Evolutionary conservation across 1,284 basidiomycete species (phyloP), one percentile per base, ranked within the genome.

Genomic region (Leccinum fallax): DNA sequence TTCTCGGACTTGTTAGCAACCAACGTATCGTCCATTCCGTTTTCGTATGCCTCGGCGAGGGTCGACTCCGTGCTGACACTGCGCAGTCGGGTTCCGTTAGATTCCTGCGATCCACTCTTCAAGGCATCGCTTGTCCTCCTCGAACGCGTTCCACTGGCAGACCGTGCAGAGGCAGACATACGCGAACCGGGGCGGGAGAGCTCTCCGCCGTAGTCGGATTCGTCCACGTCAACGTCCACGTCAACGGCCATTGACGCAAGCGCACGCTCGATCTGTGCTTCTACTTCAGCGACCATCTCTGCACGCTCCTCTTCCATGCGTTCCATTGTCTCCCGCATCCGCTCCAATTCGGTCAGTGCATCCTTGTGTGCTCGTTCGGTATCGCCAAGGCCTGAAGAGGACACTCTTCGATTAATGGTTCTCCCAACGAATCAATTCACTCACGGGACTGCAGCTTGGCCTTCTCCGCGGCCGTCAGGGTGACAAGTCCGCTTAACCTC

Each of bases 271-370:
- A 94, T 94, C 77, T 94, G 91, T 28, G 89, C 89, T 73, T 94
- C 91, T 26, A 94, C 91, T 76, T 93, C 91, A 13, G 89, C 90
- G 53, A 93, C 89, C 90, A 94, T 93, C 69, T 91, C 88, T 38
- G 87, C 85, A 58, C 92, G 89, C 74, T 93, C 91, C 65, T 85
- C 79, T 72, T 93, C 91, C 92, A 93, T 93, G 71, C 78, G 85
- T 60, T 92, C 89, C 90, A 93, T 93, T 6, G 83, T 85, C 15
- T 85, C 81, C 62, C 83, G 83, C 92, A 93, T 93, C 63, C 78
- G 77, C 66, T 88, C 82, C 49, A 93, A 79, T 75, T 93, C 92
- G 19, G 78, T 54, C 68, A 86, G 75, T 10, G 91, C 91, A 21
- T 89, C 84, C 65, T 81, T 81, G 73, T 93, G 92, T 7, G 88